Evolutionary conservation across 495 filamentous ascomycete species (phyloP).

Genomic region (Apiosordaria backusii): DNA sequence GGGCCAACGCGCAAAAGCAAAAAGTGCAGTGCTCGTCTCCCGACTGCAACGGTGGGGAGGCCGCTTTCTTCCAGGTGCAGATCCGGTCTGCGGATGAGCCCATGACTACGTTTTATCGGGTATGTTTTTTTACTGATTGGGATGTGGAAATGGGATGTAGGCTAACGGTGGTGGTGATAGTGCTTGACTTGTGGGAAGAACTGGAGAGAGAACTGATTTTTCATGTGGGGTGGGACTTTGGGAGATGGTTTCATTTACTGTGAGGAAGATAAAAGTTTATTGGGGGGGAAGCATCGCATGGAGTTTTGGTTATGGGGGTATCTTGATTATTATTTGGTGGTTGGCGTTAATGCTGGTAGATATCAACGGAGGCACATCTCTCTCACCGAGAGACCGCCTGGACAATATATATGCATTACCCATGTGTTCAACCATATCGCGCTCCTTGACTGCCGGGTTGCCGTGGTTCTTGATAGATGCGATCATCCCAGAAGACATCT

Average conservation of each 20-base stretch:
- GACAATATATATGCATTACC: not conserved
- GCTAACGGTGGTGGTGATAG: conserved; percentile 40
- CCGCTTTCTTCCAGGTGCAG: conserved; percentile 94
- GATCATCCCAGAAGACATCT: not conserved
- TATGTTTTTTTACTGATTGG: conserved; percentile 34
- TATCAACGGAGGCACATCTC: not conserved
- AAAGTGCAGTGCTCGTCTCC: conserved; percentile 73
- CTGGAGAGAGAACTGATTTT: conserved; percentile 54
- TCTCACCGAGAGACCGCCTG: not conserved
- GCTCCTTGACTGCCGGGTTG: not conserved
- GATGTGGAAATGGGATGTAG: not conserved
- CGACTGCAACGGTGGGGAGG: conserved; percentile 70
- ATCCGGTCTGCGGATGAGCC: conserved; percentile 98
- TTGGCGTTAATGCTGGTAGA: not conserved
- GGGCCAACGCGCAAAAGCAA: conserved; percentile 83
- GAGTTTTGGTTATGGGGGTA: conserved; percentile 12
- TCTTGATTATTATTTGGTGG: not conserved
- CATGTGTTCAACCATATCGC: not conserved
- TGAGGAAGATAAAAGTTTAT: not conserved
- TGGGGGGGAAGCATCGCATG: conserved; percentile 22
- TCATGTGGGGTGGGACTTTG: not conserved
- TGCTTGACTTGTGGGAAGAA: conserved; percentile 56
- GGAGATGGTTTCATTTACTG: too few relatives aligned
- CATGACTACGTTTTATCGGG: conserved; percentile 95
- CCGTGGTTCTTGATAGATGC: not conserved